phyloP scores from a whole-genome alignment of 352 stramenopile genomes.

The Globisporangium echinulatum region DNA sequence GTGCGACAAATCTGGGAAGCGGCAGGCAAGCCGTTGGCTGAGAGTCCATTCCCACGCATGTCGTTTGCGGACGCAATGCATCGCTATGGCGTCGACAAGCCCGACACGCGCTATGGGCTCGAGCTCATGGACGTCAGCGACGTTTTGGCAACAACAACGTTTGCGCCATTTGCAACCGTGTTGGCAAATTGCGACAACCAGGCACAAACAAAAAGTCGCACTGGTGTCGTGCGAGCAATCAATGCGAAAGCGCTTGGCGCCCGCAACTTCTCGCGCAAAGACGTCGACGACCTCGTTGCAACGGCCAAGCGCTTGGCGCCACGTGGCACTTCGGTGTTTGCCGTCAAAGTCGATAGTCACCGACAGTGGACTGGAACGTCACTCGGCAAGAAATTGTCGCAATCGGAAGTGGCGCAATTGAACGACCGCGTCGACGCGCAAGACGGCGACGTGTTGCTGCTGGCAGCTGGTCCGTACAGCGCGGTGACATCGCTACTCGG shows the following conservation, averaged over 20 bases:
- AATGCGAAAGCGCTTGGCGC: slow-evolving; percentile 56
- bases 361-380: slow-evolving; percentile 59
- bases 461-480: slow-evolving; percentile 52
- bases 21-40: slow-evolving; percentile 33
- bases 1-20: slow-evolving; percentile 62
- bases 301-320: slow-evolving; percentile 40
- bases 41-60: slow-evolving; percentile 53
- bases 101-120: slow-evolving; percentile 72
- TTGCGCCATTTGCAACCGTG: slow-evolving; percentile 25
- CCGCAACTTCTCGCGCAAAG: slow-evolving; percentile 64
- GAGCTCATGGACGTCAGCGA: slow-evolving; percentile 58
- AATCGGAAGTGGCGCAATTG: slow-evolving; percentile 37
- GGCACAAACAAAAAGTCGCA: slow-evolving; percentile 17
- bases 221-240: slow-evolving; percentile 53
- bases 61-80: slow-evolving; percentile 72
- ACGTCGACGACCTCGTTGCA: slow-evolving; percentile 56
- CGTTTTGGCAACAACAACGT: slow-evolving; percentile 29
- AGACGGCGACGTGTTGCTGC: slow-evolving; percentile 64
- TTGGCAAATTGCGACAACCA: slow-evolving; percentile 11
- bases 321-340: slow-evolving; percentile 25
- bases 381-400: slow-evolving; percentile 50
- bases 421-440: slow-evolving; percentile 42
- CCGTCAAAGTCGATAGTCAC: slow-evolving; percentile 51
- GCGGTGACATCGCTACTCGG: slow-evolving; percentile 53
- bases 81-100: slow-evolving; percentile 81